A percentile compares a stretch with the other conserved stretches of the same genome.
These are phyloP conservation scores for Grosmannia penicillata DNA, from an alignment of 2,329 filamentous ascomycete genomes.

Conservation along the genomic window DNA sequence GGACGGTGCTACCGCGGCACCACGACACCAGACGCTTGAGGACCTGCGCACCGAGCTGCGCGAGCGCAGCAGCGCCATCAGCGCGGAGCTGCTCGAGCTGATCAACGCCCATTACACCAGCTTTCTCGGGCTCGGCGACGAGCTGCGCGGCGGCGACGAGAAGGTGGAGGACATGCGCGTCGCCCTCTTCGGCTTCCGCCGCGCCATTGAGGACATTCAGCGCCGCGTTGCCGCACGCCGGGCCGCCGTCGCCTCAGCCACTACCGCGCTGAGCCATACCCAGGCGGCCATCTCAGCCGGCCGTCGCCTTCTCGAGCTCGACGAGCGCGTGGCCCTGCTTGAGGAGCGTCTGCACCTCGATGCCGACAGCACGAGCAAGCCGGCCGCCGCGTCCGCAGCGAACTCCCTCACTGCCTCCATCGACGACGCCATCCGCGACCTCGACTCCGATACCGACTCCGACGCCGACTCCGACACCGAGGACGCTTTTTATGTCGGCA, in stretches of 20 bases:
- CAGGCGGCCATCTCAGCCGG: constrained; percentile 46
- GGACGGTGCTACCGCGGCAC: constrained; percentile 32
- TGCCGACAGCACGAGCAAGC: constrained; percentile 1
- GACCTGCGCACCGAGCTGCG: constrained; percentile 80
- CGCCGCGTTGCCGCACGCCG: constrained; percentile 48
- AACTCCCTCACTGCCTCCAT: too few species aligned
- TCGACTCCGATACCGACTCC: constrained; percentile 16
- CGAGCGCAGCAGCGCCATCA: constrained; percentile 63
- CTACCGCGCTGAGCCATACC: constrained; percentile 53
- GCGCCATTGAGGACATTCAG: constrained; percentile 65
- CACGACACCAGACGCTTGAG: constrained; percentile 90
- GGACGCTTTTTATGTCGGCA: constrained; percentile 23
- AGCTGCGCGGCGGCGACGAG: constrained; percentile 77
- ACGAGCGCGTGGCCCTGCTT: constrained; percentile 45
- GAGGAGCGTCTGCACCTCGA: constrained; percentile 48
- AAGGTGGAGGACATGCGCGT: constrained; percentile 82
- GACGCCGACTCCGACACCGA: constrained; percentile 19
- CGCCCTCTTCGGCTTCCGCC: constrained; percentile 68
- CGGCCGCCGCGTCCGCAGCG: too few species aligned
- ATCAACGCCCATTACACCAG: constrained; percentile 93
- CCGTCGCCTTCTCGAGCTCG: constrained; percentile 50
- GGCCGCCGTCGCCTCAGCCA: constrained; percentile 44
- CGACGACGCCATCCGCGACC: neutral
- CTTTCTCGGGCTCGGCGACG: constrained; percentile 70
- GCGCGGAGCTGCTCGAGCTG: constrained; percentile 77